Base-by-base conservation (phyloP, 352 stramenopile genomes). In the Phytophthora pisi region DNA sequence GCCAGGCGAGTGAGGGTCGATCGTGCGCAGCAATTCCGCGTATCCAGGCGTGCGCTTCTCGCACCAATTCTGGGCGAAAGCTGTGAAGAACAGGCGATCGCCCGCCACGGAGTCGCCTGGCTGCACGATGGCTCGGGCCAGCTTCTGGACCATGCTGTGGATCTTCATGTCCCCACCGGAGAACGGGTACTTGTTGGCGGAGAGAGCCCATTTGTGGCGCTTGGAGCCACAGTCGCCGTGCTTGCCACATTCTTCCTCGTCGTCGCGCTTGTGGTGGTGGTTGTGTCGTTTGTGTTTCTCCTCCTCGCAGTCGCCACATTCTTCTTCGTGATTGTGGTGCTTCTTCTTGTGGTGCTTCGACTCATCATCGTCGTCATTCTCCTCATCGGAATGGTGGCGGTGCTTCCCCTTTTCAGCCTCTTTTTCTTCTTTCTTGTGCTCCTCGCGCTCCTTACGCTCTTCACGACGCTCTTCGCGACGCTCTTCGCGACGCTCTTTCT, bases 41-140 rank as follows among this genome's bases (percentile, higher is more conserved):
- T 79, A 84, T 20, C 57, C 67, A 26, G 78, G 63, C 13, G 74
- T 75, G 13, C 66, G 70, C 66, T 88, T 90, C 57, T 89, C 71
- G 51, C 85, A 93, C 81, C 78, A 91, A 38, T 78, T 74, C 52
- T 89, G 80, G 4, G 81, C 85, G 43, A 90, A 93, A 18, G 85
- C 72, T 20, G 81, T 79, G 63, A 91, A 93, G 62, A 91, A 91
- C 26, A 91, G 64, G 11, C 75, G 77, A 62, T 85, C 75, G 26
- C 88, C 78, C 42, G 70, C 74, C 43, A 63, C 52, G 5, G 51
- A 36, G 43, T 75, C 65, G 6, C 28, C 43, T 26, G 72, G 54
- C 51, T 75, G 64, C 3, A 50, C 72, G 23, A 77, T 40, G 26
- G 72, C 66, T 64, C 72, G 72, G 11, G 68, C 68, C n/a, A 77